Evolutionary conservation across 2,329 filamentous ascomycete genomes (phyloP).

Genomic region (Penicillium sp.): DNA sequence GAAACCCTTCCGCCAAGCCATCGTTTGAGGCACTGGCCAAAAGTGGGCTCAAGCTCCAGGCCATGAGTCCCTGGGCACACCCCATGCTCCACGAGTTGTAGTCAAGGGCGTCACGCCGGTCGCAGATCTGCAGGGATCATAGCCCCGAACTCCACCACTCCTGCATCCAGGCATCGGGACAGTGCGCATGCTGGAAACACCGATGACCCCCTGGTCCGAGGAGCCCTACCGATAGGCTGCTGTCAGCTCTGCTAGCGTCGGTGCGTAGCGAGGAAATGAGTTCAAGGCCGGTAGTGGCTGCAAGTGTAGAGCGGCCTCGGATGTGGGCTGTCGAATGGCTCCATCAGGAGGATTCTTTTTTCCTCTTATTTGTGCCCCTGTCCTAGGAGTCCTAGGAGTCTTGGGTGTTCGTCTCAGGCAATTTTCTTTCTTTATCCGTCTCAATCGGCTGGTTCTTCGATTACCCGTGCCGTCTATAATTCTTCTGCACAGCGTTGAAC

Average conservation of each 20-base stretch:
- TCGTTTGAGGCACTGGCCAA: conserved; percentile 8
- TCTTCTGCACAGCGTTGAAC: conserved; percentile 1
- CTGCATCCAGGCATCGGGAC: conserved; percentile 10
- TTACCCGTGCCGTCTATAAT: conserved; percentile 4
- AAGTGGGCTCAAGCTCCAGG: not conserved
- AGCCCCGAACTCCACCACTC: conserved; percentile 1
- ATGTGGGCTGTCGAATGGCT: not conserved
- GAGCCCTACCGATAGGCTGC: conserved; percentile 15
- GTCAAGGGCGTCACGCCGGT: conserved; percentile 17
- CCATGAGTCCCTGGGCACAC: not conserved
- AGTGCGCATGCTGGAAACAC: conserved; percentile 16
- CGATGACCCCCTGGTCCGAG: conserved; percentile 7
- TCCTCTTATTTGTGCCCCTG: conserved; percentile 5
- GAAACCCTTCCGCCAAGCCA: conserved; percentile 10
- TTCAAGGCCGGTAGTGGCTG: conserved; percentile 4
- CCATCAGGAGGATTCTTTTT: not conserved
- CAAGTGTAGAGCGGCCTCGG: not conserved
- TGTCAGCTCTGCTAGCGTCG: not conserved
- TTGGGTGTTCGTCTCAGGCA: conserved; percentile 8
- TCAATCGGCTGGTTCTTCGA: conserved; percentile 9
- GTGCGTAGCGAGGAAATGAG: not conserved
- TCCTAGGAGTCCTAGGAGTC: not conserved
- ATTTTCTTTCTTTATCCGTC: not conserved
- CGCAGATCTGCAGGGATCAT: conserved; percentile 14
- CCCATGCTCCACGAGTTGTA: not conserved